Conservation (phyloP, 768 basidiomycete species). For the Hygrophorus russula region DNA sequence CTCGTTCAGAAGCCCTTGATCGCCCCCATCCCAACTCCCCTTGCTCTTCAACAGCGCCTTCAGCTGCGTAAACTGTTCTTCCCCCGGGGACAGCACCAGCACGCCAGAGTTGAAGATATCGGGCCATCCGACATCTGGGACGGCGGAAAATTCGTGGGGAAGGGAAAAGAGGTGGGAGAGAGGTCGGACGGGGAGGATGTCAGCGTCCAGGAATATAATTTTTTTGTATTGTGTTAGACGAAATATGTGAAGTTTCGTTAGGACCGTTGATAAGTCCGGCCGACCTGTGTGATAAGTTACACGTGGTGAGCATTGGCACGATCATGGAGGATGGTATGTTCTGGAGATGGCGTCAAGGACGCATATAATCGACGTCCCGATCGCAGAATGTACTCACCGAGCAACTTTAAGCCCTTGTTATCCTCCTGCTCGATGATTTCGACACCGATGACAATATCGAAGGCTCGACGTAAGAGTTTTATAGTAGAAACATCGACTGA, state of each 20-base stretch:
- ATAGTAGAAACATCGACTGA: slow-evolving; percentile 77
- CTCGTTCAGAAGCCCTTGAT: slow-evolving; percentile 95
- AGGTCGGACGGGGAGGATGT: slow-evolving; percentile 79
- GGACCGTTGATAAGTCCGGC: slow-evolving; percentile 82
- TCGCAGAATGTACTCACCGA: slow-evolving; percentile 50
- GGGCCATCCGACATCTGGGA: slow-evolving; percentile 97
- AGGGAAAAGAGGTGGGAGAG: slow-evolving; percentile 86
- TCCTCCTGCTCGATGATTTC: slow-evolving; percentile 74
- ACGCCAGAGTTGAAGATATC: slow-evolving; percentile 99
- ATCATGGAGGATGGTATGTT: not conserved
- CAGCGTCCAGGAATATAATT: slow-evolving; percentile 86
- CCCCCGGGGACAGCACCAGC: slow-evolving; percentile 73
- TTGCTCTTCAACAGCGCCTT: slow-evolving; percentile 58
- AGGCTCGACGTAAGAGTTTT: slow-evolving; percentile 68
- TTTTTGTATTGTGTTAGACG: slow-evolving; percentile 81
- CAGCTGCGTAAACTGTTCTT: slow-evolving; percentile 74
- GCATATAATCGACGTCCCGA: slow-evolving; percentile 9
- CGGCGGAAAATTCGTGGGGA: slow-evolving; percentile 80
- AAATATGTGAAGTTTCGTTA: slow-evolving; percentile 95
- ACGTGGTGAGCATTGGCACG: not conserved
- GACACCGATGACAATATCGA: slow-evolving; percentile 82
- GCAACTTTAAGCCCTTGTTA: slow-evolving; percentile 54
- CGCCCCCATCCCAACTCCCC: slow-evolving; percentile 97
- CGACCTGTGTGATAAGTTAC: slow-evolving; percentile 49
- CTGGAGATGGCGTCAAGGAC: slow-evolving; percentile 10